Evolutionary conservation across 2,329 filamentous ascomycete species (phyloP).

Genomic region (Penicillium nordicum): DNA sequence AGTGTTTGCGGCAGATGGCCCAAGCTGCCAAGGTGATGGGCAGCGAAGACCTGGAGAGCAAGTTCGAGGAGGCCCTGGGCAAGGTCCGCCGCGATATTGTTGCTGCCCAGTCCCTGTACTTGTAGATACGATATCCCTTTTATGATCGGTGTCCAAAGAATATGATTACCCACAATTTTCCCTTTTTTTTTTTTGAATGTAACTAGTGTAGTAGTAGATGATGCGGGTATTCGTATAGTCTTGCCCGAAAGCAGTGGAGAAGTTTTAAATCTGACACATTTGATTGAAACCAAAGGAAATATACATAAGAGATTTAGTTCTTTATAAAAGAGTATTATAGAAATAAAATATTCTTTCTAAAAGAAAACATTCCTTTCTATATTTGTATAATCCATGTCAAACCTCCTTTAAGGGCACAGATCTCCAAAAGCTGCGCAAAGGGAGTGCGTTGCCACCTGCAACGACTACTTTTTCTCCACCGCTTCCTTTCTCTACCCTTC

Average conservation of each 20-base stretch:
- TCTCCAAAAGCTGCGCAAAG: constrained; percentile 21
- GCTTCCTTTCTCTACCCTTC: constrained; percentile 30
- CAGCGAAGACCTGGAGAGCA: constrained; percentile 84
- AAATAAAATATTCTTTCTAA: neutral
- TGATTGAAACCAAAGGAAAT: neutral
- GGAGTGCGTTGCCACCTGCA: constrained; percentile 38
- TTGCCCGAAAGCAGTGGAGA: constrained; percentile 5
- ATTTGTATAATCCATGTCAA: neutral
- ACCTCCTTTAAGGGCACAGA: constrained; percentile 12
- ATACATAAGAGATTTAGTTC: neutral
- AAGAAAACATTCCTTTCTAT: neutral
- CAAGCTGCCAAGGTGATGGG: constrained; percentile 98
- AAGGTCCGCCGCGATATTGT: constrained; percentile 94
- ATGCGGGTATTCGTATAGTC: constrained; percentile 5
- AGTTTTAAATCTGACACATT: neutral
- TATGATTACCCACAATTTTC: constrained; percentile 1
- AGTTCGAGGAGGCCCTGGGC: constrained; percentile 80
- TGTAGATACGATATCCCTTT: constrained; percentile 52
- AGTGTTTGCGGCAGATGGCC: constrained; percentile 89
- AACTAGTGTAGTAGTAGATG: neutral
- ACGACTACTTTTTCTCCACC: constrained; percentile 32
- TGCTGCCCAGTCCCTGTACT: constrained; percentile 86
- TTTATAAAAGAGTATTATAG: neutral
- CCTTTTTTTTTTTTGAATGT: neutral
- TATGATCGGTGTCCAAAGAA: constrained; percentile 8